Evolutionary conservation across 768 basidiomycete genomes (phyloP), one percentile per base, ranked within the genome.

Genomic region (Tricholoma furcatifolium): DNA sequence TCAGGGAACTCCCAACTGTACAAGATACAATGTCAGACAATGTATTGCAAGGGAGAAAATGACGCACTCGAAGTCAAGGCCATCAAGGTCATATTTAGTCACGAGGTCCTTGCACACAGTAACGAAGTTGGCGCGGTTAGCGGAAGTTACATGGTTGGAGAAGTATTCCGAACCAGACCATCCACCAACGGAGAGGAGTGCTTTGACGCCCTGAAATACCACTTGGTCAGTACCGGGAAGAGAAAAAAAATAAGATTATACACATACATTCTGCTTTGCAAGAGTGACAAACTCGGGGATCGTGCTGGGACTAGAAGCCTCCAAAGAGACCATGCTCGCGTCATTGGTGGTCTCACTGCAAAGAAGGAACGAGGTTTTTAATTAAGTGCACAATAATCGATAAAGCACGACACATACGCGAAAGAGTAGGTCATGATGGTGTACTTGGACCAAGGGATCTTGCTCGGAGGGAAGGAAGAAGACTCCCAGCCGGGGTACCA

Each of bases 1-100:
- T 76, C 80, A 1, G 93, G 93, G 64, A 87, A 93, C 68, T 96
- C 93, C 92, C 93, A 95, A 62, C 78, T 79, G 47, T 27, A 27
- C 32, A 40, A 34, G 4, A 21, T n/a, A 27, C 23, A 15, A 35
- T 27, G 27, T 3, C 7, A 27, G 7, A 7, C 27, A 27, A 27
- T n/a, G 20, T 18, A 6, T 30, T 4, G 5, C 20, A 2, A 12
- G 46, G 23, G n/a, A n/a, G 40, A 38, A 20, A 15, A 27, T 27
- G 18, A 64, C 74, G 47, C 54, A 77, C 77, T 79, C 77, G 43
- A 79, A 74, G 49, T 85, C 79, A 44, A 88, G 66, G 11, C 85
- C 84, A 54, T 84, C 83, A 1, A 88, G 66, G 0, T 68, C 39
- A 62, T 85, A 85, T 47, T 79, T 51, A 1, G 64, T 56, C 2